phyloP scores from a whole-genome alignment of 148 eudicot genomes.

The Limonium bicolor region DNA sequence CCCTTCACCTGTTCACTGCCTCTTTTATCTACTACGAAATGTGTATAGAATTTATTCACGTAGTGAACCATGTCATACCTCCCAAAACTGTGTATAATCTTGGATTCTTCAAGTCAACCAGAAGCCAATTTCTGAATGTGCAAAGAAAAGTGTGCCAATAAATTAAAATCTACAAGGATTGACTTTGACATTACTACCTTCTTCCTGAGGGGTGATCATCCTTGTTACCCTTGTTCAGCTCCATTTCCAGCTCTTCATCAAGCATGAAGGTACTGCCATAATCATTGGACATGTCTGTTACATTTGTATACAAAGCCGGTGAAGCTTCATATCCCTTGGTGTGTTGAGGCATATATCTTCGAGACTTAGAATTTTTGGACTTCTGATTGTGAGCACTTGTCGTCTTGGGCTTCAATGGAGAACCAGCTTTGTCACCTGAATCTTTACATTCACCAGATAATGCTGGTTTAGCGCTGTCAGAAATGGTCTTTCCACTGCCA shows the following conservation, averaged over 20 bases:
- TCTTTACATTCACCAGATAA: conserved; percentile 8
- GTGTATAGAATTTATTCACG: too few relatives aligned
- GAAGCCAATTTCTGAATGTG: too few relatives aligned
- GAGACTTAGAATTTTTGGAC: conserved; percentile 8
- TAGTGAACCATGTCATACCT: too few relatives aligned
- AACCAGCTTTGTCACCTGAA: conserved; percentile 10
- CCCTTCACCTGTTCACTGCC: too few relatives aligned
- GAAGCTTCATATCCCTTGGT: conserved; percentile 8
- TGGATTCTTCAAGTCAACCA: too few relatives aligned
- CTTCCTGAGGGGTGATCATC: conserved; percentile 19
- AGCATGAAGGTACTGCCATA: conserved; percentile 68
- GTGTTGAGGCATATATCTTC: conserved; percentile 10
- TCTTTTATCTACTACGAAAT: too few relatives aligned
- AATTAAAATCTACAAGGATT: not conserved
- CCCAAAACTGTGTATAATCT: too few relatives aligned
- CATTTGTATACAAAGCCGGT: conserved; percentile 16
- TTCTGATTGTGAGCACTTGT: conserved; percentile 5
- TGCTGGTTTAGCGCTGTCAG: conserved; percentile 13
- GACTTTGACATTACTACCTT: conserved; percentile 27
- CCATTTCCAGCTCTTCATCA: conserved; percentile 89
- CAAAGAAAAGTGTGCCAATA: too few relatives aligned
- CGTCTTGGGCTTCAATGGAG: conserved; percentile 6
- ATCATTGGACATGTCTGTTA: conserved; percentile 40
- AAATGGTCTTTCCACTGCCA: conserved; percentile 8
- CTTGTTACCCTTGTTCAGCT: conserved; percentile 22